Conservation (phyloP, 148 eudicot genomes). For the Spergularia bocconei region DNA sequence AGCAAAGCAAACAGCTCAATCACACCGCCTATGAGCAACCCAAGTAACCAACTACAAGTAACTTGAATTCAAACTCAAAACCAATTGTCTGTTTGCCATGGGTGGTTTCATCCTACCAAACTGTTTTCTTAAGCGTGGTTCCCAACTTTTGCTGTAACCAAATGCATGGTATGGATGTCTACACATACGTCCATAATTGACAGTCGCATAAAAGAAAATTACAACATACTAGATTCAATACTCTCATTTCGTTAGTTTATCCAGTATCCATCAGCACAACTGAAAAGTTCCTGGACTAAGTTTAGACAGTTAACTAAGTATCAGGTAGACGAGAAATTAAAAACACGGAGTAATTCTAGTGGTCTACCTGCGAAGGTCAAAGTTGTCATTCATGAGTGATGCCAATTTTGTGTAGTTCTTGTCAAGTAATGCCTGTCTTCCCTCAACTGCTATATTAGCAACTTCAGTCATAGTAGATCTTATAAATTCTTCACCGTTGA, state of each 20-base stretch:
- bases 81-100: too few species aligned
- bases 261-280: not conserved
- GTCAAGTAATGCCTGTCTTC: constrained; percentile 52
- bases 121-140: too few species aligned
- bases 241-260: not conserved
- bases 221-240: not conserved
- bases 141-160: too few species aligned
- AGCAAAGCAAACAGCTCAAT: too few species aligned
- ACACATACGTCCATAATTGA: not conserved
- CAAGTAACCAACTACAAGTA: too few species aligned
- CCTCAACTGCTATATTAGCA: constrained; percentile 67
- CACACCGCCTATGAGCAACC: too few species aligned
- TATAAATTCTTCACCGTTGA: constrained; percentile 72
- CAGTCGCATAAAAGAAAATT: not conserved
- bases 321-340: not conserved
- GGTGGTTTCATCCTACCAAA: too few species aligned
- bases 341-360: not conserved
- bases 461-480: constrained; percentile 70
- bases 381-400: constrained; percentile 76
- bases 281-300: not conserved
- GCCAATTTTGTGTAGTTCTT: constrained; percentile 67
- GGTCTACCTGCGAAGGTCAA: constrained; percentile 68
- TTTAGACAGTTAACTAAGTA: not conserved
- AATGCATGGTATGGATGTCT: not conserved
- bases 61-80: too few species aligned